Evolutionary conservation across 164 flowering plant species (phyloP).

Genomic region (Protea cynaroides): DNA sequence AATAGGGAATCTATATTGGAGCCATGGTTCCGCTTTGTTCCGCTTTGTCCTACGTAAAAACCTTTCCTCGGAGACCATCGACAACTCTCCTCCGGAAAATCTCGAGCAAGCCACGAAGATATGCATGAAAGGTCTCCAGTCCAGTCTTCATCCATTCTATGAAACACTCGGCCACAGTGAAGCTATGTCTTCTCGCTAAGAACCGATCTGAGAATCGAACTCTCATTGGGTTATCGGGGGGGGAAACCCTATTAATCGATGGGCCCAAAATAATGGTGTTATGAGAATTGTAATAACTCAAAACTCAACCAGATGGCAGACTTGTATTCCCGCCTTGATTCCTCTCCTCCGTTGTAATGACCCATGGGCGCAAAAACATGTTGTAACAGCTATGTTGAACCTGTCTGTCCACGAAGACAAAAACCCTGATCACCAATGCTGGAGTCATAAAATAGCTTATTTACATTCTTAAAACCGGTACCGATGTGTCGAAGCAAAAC

Average conservation of each 20-base stretch:
- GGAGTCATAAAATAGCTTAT: slow-evolving; percentile 76
- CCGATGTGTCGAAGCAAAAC: no score
- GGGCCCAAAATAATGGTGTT: no score
- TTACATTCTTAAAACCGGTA: slow-evolving; percentile 78
- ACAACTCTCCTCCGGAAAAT: slow-evolving; percentile 69
- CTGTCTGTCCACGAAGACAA: slow-evolving; percentile 72
- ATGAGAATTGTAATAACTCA: no score
- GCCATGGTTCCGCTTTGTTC: slow-evolving; percentile 57
- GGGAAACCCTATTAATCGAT: slow-evolving; percentile 42
- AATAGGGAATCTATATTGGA: no score
- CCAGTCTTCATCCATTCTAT: slow-evolving; percentile 52
- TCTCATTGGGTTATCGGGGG: slow-evolving; percentile 80
- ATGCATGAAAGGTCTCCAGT: slow-evolving; percentile 60
- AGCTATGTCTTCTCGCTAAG: slow-evolving; percentile 78
- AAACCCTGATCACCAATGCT: slow-evolving; percentile 35
- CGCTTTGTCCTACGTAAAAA: slow-evolving; percentile 60
- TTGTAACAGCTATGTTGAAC: slow-evolving; percentile 84
- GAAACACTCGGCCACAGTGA: slow-evolving; percentile 77
- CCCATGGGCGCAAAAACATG: slow-evolving; percentile 86
- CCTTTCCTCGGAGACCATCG: slow-evolving; percentile 66
- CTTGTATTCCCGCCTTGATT: slow-evolving; percentile 64
- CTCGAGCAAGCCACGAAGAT: slow-evolving; percentile 65
- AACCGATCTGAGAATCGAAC: slow-evolving; percentile 81
- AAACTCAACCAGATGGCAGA: no score
- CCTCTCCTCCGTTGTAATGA: slow-evolving; percentile 66